Evolutionary conservation across 345 rosid species (phyloP).

Genomic region (Gynandropsis gynandra): DNA sequence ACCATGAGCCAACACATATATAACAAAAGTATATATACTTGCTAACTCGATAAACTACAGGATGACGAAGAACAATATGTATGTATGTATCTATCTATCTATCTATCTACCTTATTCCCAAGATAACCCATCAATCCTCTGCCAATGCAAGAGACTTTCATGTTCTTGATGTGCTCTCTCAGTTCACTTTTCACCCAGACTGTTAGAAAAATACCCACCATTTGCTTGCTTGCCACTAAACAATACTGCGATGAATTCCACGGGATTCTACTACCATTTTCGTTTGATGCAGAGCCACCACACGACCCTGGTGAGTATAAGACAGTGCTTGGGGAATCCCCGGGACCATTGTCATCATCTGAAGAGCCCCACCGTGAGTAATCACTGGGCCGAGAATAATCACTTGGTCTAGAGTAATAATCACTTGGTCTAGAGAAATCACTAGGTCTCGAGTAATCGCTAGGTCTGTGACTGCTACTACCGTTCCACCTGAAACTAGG

Average conservation of each 20-base stretch:
- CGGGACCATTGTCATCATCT: constrained; percentile 85
- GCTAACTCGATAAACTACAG: background rate
- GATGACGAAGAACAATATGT: background rate
- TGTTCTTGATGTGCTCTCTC: constrained; percentile 78
- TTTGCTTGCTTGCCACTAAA: constrained; percentile 87
- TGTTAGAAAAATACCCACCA: constrained; percentile 94
- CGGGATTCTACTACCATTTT: constrained; percentile 59
- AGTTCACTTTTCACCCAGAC: constrained; percentile 91
- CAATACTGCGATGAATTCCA: constrained; percentile 75
- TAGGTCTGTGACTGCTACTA: constrained; percentile 31
- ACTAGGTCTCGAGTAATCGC: constrained; percentile 30
- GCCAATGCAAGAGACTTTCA: constrained; percentile 96
- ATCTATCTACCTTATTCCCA: constrained; percentile 70
- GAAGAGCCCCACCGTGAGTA: constrained; percentile 91
- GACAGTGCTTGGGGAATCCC: constrained; percentile 93
- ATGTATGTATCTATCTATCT: too few relatives aligned
- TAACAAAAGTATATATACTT: constrained; percentile 1
- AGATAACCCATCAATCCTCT: constrained; percentile 99
- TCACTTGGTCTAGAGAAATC: constrained; percentile 27
- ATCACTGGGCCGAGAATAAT: constrained; percentile 87
- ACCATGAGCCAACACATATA: background rate
- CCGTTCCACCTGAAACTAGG: constrained; percentile 44
- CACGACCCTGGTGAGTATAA: constrained; percentile 65
- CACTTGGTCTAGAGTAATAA: constrained; percentile 73
- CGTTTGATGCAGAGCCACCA: constrained; percentile 44